Base-by-base conservation (phyloP, 805 yeast genomes). In the Zygosaccharomyces gambellarensis region DNA sequence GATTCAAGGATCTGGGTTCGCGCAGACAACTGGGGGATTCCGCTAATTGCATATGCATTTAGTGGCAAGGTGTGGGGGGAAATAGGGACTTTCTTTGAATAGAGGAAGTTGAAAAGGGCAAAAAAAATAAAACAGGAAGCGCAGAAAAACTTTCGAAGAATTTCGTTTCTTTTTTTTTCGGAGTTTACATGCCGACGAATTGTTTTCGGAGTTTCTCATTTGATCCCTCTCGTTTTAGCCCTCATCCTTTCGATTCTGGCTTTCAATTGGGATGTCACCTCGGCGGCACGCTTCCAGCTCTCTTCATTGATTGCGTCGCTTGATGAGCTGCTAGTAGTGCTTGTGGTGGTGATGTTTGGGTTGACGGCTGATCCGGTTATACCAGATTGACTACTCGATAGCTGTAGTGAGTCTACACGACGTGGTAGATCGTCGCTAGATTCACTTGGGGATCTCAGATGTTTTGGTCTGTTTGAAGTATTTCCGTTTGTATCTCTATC, bases 211-310 rank as follows among this genome's bases (percentile, higher is more conserved):
- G 23, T 21, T n/a, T 36, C 25, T 21, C 36, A 36, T 22, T 44
- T 46, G 39, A 51, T 48, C 8, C 60, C 63, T 49, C 70, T 61
- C 3, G 72, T 65, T 43, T 84, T 74, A 10, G 87, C 87, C 62
- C 86, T 86, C 96, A 90, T 89, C 66, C 85, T 83, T 67, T 87
- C 95, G 40, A 90, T 90, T 58, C 97, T 72, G 0, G 90, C 95
- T 64, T 85, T 87, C 61, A 90, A 77, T 65, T 86, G 92, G 3
- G 82, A 79, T 0, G 97, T 90, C 10, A 89, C 95, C 58, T 87
- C 95, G 0, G 94, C 90, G 0, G 97, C 96, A 43, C 92, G 78
- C 56, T 78, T 80, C 97, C 97, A 90, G 57, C 86, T 82, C 46
- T 75, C 80, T 51, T 83, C 90, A 50, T 79, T 86, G 41, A 75